Evolutionary conservation across 495 filamentous ascomycete genomes (phyloP).

Genomic region (Bombardia bombarda): DNA sequence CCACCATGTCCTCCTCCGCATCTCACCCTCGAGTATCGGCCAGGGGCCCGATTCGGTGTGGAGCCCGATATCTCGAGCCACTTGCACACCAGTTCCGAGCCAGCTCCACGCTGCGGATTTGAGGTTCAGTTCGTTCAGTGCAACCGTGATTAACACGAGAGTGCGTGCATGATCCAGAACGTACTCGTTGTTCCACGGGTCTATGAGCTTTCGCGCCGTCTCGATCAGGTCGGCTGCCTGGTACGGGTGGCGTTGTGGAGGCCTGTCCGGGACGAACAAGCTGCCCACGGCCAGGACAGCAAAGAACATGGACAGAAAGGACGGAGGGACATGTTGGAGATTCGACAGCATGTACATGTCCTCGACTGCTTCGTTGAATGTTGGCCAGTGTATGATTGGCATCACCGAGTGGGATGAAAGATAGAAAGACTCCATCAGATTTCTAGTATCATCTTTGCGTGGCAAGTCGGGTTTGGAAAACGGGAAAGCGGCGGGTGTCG

Average conservation of each 20-base stretch:
- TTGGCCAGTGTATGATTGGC: slow-evolving; percentile 86
- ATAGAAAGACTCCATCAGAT: slow-evolving; percentile 69
- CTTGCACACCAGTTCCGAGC: slow-evolving; percentile 76
- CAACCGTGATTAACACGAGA: slow-evolving; percentile 68
- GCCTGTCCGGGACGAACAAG: slow-evolving; percentile 58
- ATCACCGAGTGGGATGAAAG: slow-evolving; percentile 66
- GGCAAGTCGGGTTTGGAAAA: slow-evolving; percentile 56
- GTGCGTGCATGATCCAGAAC: slow-evolving; percentile 70
- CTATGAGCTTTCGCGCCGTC: slow-evolving; percentile 58
- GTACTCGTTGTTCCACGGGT: slow-evolving; percentile 79
- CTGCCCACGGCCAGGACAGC: slow-evolving; percentile 78
- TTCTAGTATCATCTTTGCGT: slow-evolving; percentile 60
- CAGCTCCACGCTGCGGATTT: slow-evolving; percentile 87
- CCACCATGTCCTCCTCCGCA: slow-evolving; percentile 91
- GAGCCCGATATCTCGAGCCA: slow-evolving; percentile 82
- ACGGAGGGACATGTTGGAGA: slow-evolving; percentile 54
- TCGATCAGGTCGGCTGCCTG: slow-evolving; percentile 66
- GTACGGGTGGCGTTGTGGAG: slow-evolving; percentile 42
- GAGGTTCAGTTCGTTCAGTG: slow-evolving; percentile 77
- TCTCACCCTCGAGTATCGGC: slow-evolving; percentile 76
- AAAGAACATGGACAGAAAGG: slow-evolving; percentile 79
- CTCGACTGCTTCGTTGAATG: slow-evolving; percentile 69
- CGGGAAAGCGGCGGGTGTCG: slow-evolving; percentile 37
- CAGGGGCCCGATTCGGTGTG: slow-evolving; percentile 68
- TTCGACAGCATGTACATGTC: slow-evolving; percentile 61